Conservation (phyloP, 345 rosid species). For the Bretschneidera sinensis region DNA sequence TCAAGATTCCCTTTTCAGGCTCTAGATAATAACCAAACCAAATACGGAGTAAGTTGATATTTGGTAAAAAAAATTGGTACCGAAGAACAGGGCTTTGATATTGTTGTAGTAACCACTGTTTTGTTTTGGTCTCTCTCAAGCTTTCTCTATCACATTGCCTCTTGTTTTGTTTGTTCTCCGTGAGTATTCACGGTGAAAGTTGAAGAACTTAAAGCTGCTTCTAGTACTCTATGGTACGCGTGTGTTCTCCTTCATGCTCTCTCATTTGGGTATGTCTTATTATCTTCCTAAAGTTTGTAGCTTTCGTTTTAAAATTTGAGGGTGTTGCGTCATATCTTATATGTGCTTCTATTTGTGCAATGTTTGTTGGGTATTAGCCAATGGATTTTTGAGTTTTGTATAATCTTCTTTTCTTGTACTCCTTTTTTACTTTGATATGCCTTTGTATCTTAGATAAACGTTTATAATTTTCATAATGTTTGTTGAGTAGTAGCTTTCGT, state of each 20-base stretch:
- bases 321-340: no score
- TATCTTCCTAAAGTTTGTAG: not conserved
- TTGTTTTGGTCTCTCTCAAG: not conserved
- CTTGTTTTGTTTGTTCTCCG: not conserved
- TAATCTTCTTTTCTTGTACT: not conserved
- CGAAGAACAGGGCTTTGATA: conserved; percentile 15
- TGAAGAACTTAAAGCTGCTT: conserved; percentile 3
- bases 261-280: conserved; percentile 28
- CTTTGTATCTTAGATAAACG: no score
- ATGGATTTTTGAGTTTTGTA: not conserved
- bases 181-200: conserved; percentile 24
- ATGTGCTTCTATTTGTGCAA: no score
- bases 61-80: conserved; percentile 7
- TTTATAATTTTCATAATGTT: no score
- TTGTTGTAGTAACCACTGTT: conserved; percentile 7
- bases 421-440: not conserved
- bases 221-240: conserved; percentile 25
- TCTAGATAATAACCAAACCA: not conserved
- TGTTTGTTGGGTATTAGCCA: no score
- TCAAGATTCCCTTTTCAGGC: conserved; percentile 10
- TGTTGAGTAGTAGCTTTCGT: no score
- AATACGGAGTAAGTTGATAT: not conserved
- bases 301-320: not conserved
- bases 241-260: conserved; percentile 24
- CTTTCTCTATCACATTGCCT: not conserved